Base-by-base conservation (phyloP, 2,329 filamentous ascomycete genomes). In the Didymellaceae sp. region DNA sequence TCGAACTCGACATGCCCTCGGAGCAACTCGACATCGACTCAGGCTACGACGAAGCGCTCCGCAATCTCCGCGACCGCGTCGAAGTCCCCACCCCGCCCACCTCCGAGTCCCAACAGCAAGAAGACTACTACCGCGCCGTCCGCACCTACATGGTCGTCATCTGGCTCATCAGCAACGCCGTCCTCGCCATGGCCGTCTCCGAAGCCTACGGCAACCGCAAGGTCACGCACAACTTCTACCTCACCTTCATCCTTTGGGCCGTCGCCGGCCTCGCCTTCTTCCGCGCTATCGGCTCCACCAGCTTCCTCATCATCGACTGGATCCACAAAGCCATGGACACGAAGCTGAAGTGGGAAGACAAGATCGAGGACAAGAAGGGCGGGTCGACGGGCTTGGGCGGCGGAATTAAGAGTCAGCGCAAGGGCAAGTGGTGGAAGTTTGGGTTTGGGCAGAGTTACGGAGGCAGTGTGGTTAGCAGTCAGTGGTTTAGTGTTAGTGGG, bases 11-110 rank as follows among this genome's bases (percentile, higher is more conserved):
- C 68, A 99, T 99, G 92, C 94, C 95, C 0, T 90, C 86, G 2
- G 95, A 99, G 73, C 94, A 99, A 77, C 86, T 99, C 25, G 94
- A 99, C 73, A 99, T 99, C 71, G 94, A 99, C 76, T 92, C 87
- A 21, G 94, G 93, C 18, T 99, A 99, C 74, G 94, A 99, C 70
- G 93, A 97, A 72, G 94, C 94, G 0, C 85, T 99, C 20, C 90
- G 94, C 56, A 99, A 99, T 73, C 87, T 99, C 5, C 89, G 94
- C 42, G 94, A 99, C 69, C 84, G 94, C 34, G 81, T 99, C 63
- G 91, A 96, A 71, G 93, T 97, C 0, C 80, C 88, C 9, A 71
- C 75, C 10, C 73, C 82, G 0, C 74, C 78, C 0, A 63, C 85
- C 13, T 86, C 83, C 33, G 93, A 97, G 63, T 80, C 84, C 0